Percentiles rank a stretch among this genome's conserved stretches.
Conservation (phyloP, 2,329 filamentous ascomycete genomes). For the Paecilomyces niveus region DNA sequence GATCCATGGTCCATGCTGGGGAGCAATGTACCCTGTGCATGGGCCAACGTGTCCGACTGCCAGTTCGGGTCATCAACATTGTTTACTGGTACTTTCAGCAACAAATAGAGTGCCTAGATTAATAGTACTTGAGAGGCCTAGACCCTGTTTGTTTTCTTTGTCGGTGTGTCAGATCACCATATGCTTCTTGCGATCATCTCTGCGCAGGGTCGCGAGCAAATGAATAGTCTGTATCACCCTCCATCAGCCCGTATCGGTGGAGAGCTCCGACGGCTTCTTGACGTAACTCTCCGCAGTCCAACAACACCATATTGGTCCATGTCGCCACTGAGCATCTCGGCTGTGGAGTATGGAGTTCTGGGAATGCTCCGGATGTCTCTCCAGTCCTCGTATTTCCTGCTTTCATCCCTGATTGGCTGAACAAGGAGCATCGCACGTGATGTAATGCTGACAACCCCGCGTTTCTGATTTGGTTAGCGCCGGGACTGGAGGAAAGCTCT, state of each 20-base stretch:
- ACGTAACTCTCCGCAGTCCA: not conserved
- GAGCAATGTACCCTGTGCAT: not conserved
- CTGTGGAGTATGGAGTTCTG: not conserved
- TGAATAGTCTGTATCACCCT: not conserved
- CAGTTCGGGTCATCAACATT: not conserved
- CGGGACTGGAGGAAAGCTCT: not conserved
- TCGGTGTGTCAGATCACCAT: not conserved
- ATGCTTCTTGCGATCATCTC: not conserved
- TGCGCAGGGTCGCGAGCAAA: not conserved
- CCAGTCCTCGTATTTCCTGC: not conserved
- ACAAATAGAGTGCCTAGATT: not conserved
- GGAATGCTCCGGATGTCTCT: not conserved
- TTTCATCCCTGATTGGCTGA: not conserved
- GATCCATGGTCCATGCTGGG: not conserved
- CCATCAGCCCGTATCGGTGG: not conserved
- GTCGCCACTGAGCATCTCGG: not conserved
- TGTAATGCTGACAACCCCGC: not conserved
- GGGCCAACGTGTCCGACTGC: not conserved
- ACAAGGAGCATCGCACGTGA: not conserved
- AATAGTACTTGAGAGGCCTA: not conserved
- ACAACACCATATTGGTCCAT: not conserved
- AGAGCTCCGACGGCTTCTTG: not conserved
- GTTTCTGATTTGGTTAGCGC: conserved; percentile 1
- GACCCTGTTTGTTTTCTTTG: not conserved
- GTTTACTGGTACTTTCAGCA: not conserved